phyloP scores from a whole-genome alignment of 2,329 filamentous ascomycete species.

The Monilinia fructicola region DNA sequence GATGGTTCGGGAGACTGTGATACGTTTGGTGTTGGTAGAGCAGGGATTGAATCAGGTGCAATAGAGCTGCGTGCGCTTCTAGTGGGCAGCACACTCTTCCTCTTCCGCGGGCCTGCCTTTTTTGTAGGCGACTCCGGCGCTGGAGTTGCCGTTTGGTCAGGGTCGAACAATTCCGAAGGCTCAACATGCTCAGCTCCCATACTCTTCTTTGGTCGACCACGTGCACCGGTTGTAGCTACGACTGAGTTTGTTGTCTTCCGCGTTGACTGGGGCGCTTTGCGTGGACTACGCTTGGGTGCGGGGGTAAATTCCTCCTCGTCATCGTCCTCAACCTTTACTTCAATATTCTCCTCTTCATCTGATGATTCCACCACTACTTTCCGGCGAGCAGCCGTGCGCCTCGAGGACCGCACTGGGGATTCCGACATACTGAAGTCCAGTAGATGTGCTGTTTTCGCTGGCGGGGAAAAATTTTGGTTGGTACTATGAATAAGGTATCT shows the following conservation, averaged over 20 bases:
- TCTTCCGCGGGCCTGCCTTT: constrained; percentile 62
- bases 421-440: constrained; percentile 29
- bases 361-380: constrained; percentile 74
- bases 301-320: constrained; percentile 73
- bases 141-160: constrained; percentile 50
- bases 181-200: constrained; percentile 52
- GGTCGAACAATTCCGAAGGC: constrained; percentile 60
- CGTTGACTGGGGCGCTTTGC: constrained; percentile 54
- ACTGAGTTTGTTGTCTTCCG: constrained; percentile 45
- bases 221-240: constrained; percentile 33
- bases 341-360: constrained; percentile 71
- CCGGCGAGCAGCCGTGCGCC: constrained; percentile 63
- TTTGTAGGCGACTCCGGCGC: constrained; percentile 56
- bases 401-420: constrained; percentile 54
- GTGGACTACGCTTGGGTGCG: constrained; percentile 53
- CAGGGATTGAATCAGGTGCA: constrained; percentile 39
- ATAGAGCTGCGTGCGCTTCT: constrained; percentile 37
- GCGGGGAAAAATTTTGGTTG: constrained; percentile 16
- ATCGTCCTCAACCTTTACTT: constrained; percentile 60
- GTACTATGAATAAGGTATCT: neutral
- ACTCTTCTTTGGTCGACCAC: constrained; percentile 46
- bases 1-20: constrained; percentile 58
- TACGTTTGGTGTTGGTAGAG: constrained; percentile 52
- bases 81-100: constrained; percentile 56
- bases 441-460: constrained; percentile 21